Evolutionary conservation across 1,284 basidiomycete species (phyloP), one percentile per base, ranked within the genome.

Genomic region (Cryptococcus amylolentus): DNA sequence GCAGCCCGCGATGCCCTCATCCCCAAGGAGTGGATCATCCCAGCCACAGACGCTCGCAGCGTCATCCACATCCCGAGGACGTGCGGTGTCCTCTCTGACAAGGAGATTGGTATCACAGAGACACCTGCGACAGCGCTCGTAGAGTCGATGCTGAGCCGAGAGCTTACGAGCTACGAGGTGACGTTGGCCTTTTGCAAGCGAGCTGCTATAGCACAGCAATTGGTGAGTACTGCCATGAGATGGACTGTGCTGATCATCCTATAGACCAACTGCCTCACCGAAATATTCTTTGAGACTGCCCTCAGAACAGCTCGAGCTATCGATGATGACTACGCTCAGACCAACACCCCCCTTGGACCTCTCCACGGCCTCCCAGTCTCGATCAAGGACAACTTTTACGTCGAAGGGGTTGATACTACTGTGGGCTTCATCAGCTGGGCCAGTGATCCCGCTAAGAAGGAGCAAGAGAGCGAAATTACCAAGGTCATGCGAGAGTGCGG

Each of bases 131-230:
- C 64, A 0, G 55, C 37, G 6, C 60, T 75, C 18, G 62, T 72
- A 14, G 51, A 62, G 46, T 54, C 61, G 58, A 63, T 75, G 58
- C 14, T 60, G 8, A 48, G 28, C n/a, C 60, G 61, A 14, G 57
- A 66, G 52, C 52, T 67, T 31, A 69, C 55, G 20, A 62, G 62
- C n/a, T 62, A 66, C 47, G 65, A 61, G 12, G 70, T 74, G n/a
- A 61, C 47, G n/a, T 45, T 42, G 41, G 76, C 89, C 0, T 91
- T 87, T 72, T 84, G 84, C 71, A 91, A 91, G 77, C 81, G 89
- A 20, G 87, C 89, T 0, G 81, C 88, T 49, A 77, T 91, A 50
- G 89, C 90, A 0, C 89, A 91, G 57, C 90, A 91, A 70, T 74
- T 89, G 13, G 89, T 89, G 58, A 69, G 86, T 78, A 5, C 41